A percentile compares a stretch with the other conserved stretches of the same genome.
phyloP scores from a whole-genome alignment of 441 rosid genomes.

The Croton laevigatus region DNA sequence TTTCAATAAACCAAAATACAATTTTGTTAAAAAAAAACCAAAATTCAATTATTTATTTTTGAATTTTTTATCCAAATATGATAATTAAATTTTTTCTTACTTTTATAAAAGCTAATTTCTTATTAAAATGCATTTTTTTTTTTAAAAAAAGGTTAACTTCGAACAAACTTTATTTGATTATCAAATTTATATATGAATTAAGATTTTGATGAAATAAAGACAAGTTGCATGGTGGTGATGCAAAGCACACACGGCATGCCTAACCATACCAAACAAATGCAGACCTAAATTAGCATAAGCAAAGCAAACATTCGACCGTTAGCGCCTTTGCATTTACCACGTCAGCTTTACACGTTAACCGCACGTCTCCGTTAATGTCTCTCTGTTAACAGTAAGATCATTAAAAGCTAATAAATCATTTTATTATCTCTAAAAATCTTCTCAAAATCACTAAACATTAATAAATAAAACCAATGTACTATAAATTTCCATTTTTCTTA shows the following conservation, averaged over 20 bases:
- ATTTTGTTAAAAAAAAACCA: too few relatives aligned
- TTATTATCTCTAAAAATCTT: neutral
- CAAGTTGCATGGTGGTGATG: neutral
- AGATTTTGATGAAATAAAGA: too few relatives aligned
- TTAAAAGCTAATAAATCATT: neutral
- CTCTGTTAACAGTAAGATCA: constrained; percentile 6
- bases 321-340: constrained; percentile 43
- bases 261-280: neutral
- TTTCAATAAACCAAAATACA: too few relatives aligned
- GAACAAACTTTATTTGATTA: too few relatives aligned
- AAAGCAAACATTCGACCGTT: constrained; percentile 36
- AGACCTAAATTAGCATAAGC: neutral
- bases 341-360: constrained; percentile 32
- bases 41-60: too few relatives aligned
- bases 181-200: too few relatives aligned
- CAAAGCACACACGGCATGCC: neutral
- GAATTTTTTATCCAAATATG: too few relatives aligned
- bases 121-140: too few relatives aligned
- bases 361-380: constrained; percentile 29
- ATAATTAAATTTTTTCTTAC: too few relatives aligned
- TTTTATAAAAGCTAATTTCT: too few relatives aligned
- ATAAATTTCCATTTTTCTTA: neutral
- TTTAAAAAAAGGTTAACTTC: too few relatives aligned
- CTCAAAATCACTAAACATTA: neutral
- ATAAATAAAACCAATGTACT: neutral